A percentile compares a stretch with the other conserved stretches of the same genome.
phyloP scores from a whole-genome alignment of 129 eudicot species.

The Lactuca saligna region DNA sequence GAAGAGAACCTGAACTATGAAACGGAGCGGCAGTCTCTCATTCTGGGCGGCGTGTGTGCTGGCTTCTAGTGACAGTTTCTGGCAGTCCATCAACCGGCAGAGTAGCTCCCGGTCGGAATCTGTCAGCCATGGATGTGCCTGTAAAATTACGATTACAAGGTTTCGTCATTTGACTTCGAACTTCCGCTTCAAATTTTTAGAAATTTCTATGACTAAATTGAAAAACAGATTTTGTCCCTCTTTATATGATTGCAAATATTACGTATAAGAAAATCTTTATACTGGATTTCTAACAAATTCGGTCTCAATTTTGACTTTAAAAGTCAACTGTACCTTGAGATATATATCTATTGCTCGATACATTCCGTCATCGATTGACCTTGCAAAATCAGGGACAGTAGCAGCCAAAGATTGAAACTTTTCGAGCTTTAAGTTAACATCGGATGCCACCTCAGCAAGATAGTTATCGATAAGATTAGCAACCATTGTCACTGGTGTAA shows the following conservation, averaged over 20 bases:
- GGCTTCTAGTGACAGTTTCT: conserved; percentile 76
- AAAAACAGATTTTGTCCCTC: background rate
- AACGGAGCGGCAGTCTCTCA: conserved; percentile 73
- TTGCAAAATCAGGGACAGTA: conserved; percentile 58
- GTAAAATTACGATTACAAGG: conserved; percentile 6
- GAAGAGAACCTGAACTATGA: conserved; percentile 70
- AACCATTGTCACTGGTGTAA: conserved; percentile 58
- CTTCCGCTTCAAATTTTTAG: background rate
- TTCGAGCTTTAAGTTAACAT: conserved; percentile 56
- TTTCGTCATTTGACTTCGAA: background rate
- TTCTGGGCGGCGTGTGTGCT: conserved; percentile 81
- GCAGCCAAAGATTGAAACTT: conserved; percentile 68
- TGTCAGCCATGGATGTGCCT: conserved; percentile 77
- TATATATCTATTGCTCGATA: conserved; percentile 73
- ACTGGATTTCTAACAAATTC: background rate
- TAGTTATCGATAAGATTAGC: conserved; percentile 69
- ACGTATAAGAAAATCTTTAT: background rate
- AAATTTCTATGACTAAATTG: background rate
- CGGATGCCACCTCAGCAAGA: conserved; percentile 82
- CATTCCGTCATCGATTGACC: conserved; percentile 61
- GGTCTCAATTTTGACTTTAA: conserved; percentile 12
- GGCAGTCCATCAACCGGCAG: conserved; percentile 74
- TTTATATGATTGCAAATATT: background rate
- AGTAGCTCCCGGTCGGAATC: conserved; percentile 69
- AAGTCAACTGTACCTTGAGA: conserved; percentile 48